phyloP scores from a whole-genome alignment of 495 filamentous ascomycete genomes.

The Aspergillus bertholletiae region DNA sequence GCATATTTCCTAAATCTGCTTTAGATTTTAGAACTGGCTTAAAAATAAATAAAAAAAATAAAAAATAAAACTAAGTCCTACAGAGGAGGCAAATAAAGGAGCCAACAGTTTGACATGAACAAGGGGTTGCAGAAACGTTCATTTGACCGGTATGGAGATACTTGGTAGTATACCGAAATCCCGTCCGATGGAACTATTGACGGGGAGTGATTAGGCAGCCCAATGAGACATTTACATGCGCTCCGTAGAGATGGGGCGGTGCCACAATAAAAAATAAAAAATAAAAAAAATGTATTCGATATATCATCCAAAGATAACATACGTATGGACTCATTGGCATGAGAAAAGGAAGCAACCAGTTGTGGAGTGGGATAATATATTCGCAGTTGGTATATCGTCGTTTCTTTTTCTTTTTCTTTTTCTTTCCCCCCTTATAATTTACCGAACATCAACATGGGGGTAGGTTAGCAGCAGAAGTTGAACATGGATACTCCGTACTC shows the following conservation, averaged over 20 bases:
- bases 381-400: too few species aligned
- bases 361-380: too few species aligned
- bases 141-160: not conserved
- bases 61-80: not conserved
- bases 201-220: slow-evolving; percentile 8
- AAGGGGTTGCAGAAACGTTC: slow-evolving; percentile 4
- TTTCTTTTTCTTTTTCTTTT: too few species aligned
- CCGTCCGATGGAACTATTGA: slow-evolving; percentile 17
- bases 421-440: too few species aligned
- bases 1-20: slow-evolving; percentile 2
- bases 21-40: slow-evolving; percentile 7
- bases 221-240: slow-evolving; percentile 7
- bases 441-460: too few species aligned
- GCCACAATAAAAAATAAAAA: slow-evolving; percentile 1
- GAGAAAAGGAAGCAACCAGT: too few species aligned
- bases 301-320: too few species aligned
- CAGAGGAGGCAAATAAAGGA: not conserved
- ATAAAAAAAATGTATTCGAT: too few species aligned
- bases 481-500: not conserved
- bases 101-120: slow-evolving; percentile 15
- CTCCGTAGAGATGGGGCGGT: too few species aligned
- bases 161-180: slow-evolving; percentile 5
- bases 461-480: not conserved
- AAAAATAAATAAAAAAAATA: not conserved
- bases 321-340: too few species aligned